Conservation (phyloP, 2,329 filamentous ascomycete species). For the Teratosphaeriaceae sp. region DNA sequence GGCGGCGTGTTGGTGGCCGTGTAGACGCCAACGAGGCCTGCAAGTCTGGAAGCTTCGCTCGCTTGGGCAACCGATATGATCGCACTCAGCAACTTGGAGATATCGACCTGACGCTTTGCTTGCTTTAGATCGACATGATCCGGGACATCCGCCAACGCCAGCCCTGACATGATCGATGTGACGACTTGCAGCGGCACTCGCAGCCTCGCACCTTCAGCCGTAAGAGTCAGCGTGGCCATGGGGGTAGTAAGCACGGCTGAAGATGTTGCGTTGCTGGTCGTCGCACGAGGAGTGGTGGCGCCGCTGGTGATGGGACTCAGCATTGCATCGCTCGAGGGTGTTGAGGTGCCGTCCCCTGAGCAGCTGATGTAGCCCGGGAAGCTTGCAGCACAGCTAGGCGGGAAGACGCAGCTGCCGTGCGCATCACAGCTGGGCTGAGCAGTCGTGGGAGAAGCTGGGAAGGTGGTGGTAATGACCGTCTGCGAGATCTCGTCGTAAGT, state of each 20-base stretch:
- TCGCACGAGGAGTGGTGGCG: too few species aligned
- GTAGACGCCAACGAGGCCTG: too few species aligned
- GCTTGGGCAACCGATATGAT: not conserved
- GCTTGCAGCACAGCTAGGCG: not conserved
- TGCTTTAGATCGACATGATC: not conserved
- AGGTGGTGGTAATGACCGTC: not conserved
- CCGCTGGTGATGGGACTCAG: too few species aligned
- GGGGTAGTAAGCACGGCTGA: too few species aligned
- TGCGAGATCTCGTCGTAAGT: not conserved
- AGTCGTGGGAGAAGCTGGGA: not conserved
- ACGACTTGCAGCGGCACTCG: too few species aligned
- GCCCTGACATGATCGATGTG: not conserved
- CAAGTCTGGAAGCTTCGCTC: too few species aligned
- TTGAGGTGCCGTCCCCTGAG: not conserved
- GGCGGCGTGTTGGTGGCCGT: too few species aligned
- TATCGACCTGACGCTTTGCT: not conserved
- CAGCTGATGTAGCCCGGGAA: constrained; percentile 2
- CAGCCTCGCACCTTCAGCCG: too few species aligned
- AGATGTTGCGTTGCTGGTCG: too few species aligned
- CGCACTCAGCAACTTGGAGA: not conserved
- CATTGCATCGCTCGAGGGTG: too few species aligned
- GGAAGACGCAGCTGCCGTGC: not conserved
- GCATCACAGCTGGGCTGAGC: not conserved
- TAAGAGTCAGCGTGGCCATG: too few species aligned
- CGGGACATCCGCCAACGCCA: not conserved